These are phyloP conservation scores for Pseudonitzschia pungens DNA, from an alignment of 108 stramenopile genomes.

Conservation along the genomic window DNA sequence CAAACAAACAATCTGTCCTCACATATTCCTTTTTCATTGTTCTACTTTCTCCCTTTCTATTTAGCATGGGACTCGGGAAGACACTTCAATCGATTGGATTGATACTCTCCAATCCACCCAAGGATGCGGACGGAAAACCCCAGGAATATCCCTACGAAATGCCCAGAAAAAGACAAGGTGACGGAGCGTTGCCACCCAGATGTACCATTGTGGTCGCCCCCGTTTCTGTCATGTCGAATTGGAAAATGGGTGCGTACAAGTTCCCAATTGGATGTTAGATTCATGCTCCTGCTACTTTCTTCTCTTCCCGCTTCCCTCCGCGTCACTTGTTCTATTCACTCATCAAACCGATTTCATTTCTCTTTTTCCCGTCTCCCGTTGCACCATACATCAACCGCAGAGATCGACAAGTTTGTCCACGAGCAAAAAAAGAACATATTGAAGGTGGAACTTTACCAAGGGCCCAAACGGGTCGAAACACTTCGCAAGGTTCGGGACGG, in stretches of 20 bases:
- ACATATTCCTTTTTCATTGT: background rate
- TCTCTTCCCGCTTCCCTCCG: background rate
- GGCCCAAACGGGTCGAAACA: constrained; percentile 42
- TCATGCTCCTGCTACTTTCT: background rate
- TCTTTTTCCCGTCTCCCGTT: no score
- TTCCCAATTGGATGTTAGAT: background rate
- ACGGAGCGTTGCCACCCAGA: background rate
- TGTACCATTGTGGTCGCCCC: constrained; percentile 68
- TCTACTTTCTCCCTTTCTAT: background rate
- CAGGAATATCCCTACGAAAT: background rate
- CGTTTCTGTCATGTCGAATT: constrained; percentile 63
- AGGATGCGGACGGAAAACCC: background rate
- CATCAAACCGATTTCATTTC: no score
- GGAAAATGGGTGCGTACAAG: constrained; percentile 28
- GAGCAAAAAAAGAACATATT: constrained; percentile 22
- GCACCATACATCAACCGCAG: background rate
- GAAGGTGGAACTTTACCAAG: constrained; percentile 50
- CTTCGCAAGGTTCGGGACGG: constrained; percentile 33
- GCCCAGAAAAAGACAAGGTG: background rate
- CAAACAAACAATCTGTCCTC: background rate
- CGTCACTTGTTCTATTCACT: background rate
- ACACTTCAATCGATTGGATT: constrained; percentile 55
- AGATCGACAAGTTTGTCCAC: constrained; percentile 8
- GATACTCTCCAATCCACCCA: constrained; percentile 48
- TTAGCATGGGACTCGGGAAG: constrained; percentile 17